Conservation (phyloP, 2,329 filamentous ascomycete genomes). For the Monosporascus sp. region DNA sequence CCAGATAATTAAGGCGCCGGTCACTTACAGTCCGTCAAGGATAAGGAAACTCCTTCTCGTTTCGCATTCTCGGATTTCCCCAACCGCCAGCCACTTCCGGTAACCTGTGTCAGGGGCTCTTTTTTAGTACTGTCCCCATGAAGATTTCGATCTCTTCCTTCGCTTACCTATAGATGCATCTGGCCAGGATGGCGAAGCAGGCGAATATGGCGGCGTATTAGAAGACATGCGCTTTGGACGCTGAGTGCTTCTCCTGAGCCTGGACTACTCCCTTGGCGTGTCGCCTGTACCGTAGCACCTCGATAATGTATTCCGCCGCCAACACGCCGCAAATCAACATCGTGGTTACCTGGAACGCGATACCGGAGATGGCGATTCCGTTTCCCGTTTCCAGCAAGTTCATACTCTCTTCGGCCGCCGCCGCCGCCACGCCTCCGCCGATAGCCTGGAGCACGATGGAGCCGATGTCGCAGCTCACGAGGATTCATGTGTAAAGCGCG, state of each 20-base stretch:
- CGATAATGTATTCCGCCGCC: background rate
- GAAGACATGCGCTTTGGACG: background rate
- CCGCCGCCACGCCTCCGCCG: background rate
- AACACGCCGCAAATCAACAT: background rate
- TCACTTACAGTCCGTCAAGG: background rate
- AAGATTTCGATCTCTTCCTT: background rate
- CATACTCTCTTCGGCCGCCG: background rate
- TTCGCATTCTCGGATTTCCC: conserved; percentile 1
- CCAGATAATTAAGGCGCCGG: background rate
- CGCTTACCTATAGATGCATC: background rate
- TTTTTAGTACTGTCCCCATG: background rate
- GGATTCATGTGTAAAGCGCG: background rate
- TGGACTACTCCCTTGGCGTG: background rate
- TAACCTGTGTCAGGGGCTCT: background rate
- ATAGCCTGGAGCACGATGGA: conserved; percentile 1
- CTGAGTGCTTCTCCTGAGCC: background rate
- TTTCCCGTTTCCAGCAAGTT: background rate
- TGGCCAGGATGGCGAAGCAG: background rate
- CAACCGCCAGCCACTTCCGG: conserved; percentile 1
- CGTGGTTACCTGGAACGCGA: background rate
- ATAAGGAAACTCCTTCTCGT: background rate
- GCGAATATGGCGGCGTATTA: background rate
- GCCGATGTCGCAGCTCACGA: background rate
- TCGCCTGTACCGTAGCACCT: background rate
- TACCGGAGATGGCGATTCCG: background rate